Evolutionary conservation across 2,329 filamentous ascomycete species (phyloP), one percentile per base, ranked within the genome.

Genomic region (Claviceps purpurea): DNA sequence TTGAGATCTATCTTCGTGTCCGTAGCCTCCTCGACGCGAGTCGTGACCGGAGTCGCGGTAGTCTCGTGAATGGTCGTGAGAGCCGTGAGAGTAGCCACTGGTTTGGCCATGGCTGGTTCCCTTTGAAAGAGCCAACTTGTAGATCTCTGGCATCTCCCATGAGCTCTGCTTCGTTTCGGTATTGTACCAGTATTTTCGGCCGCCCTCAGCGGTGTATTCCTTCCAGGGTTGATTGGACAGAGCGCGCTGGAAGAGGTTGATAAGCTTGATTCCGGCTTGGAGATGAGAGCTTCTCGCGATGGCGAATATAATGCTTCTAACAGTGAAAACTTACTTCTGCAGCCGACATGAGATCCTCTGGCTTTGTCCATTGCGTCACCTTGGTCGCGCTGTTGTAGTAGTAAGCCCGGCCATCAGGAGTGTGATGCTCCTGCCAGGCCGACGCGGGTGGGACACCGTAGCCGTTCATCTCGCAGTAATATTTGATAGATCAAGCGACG

Each of bases 161-260:
- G 87, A 89, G 66, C 89, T 97, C 71, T 89, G 79, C 69, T 91
- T 90, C 45, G 87, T 90, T 68, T 94, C 85, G 38, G 84, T 87
- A 68, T 98, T 93, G 68, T 90, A 91, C 87, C 89, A 98, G 70
- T 98, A 98, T 65, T 91, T 88, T 61, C 84, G 82, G 47, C 91
- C 93, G 57, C 88, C 87, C 56, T 89, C 82, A 22, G 87, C 84
- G 26, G 85, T 89, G 64, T 95, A 93, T 68, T 95, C 89, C 63
- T 91, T 93, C 89, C 90, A 98, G 57, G 87, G 87, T 60, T 93
- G 87, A 60, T 84, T 84, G 49, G 85, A 77, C 47, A 94, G 76
- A 51, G 87, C 87, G 64, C 85, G 85, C 88, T 90, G 64, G 7
- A 22, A 8, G 5, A 20, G 1, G 38, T 30, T 30, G 37, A 6